Percentiles rank a stretch among this genome's conserved stretches.
Evolutionary conservation across 2,329 filamentous ascomycete genomes (phyloP).

Genomic region (Aspergillus melleus): DNA sequence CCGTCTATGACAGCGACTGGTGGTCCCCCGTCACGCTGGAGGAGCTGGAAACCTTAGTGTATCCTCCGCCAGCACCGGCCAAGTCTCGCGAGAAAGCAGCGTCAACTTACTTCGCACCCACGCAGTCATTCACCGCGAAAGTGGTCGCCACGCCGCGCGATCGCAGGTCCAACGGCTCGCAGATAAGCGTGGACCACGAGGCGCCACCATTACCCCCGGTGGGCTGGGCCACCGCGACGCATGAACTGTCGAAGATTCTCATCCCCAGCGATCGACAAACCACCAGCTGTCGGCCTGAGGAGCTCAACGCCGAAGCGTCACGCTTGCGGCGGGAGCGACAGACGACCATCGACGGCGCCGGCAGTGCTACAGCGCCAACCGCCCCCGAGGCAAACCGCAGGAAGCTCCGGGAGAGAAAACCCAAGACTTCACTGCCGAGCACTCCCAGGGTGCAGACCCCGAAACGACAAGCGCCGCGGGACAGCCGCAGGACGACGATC

Average conservation of each 20-base stretch:
- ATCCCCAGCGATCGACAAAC: slow-evolving; percentile 76
- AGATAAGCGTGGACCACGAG: slow-evolving; percentile 47
- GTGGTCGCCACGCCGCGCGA: slow-evolving; percentile 68
- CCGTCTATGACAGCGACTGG: slow-evolving; percentile 67
- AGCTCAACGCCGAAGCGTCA: slow-evolving; percentile 70
- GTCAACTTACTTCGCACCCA: slow-evolving; percentile 82
- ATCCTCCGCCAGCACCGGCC: slow-evolving; percentile 51
- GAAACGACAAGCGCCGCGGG: slow-evolving; percentile 50
- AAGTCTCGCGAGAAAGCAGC: slow-evolving; percentile 57
- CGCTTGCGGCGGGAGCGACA: slow-evolving; percentile 65
- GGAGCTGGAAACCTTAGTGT: slow-evolving; percentile 64
- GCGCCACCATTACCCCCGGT: slow-evolving; percentile 77
- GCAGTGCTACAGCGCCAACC: slow-evolving; percentile 29
- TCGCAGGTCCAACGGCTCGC: slow-evolving; percentile 31
- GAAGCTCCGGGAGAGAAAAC: slow-evolving; percentile 71
- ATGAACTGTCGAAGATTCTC: slow-evolving; percentile 78
- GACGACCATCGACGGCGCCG: slow-evolving; percentile 49
- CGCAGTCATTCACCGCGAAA: slow-evolving; percentile 82
- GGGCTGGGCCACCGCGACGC: slow-evolving; percentile 78
- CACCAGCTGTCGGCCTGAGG: slow-evolving; percentile 72
- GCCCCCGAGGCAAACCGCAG: slow-evolving; percentile 59
- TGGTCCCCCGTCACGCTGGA: slow-evolving; percentile 68
- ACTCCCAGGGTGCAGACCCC: slow-evolving; percentile 57
- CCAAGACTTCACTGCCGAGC: slow-evolving; percentile 44
- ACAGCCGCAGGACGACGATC: slow-evolving; percentile 63